Evolutionary conservation across 2,329 filamentous ascomycete species (phyloP).

Genomic region (Fusarium compactum): DNA sequence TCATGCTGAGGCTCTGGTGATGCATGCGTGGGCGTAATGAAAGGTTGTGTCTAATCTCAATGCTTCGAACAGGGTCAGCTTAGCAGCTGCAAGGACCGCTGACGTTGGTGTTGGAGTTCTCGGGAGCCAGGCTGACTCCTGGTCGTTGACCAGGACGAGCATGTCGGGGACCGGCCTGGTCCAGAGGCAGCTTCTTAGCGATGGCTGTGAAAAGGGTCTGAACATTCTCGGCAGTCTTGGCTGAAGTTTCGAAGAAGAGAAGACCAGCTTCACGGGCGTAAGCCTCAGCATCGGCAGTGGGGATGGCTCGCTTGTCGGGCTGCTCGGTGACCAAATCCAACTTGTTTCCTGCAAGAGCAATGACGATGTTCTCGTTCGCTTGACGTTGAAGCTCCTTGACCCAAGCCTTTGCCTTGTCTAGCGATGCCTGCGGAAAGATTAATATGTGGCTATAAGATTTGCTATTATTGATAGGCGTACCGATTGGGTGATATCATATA

Average conservation of each 20-base stretch:
- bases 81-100: conserved; percentile 70
- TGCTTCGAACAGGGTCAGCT: conserved; percentile 37
- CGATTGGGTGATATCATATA: conserved; percentile 99
- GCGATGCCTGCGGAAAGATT: conserved; percentile 74
- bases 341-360: conserved; percentile 97
- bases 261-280: conserved; percentile 94
- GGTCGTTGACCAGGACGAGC: conserved; percentile 74
- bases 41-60: conserved; percentile 37
- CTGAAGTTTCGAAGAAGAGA: conserved; percentile 98
- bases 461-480: conserved; percentile 66
- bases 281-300: conserved; percentile 89
- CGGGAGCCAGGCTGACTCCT: conserved; percentile 68
- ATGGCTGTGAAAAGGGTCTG: conserved; percentile 96
- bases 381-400: conserved; percentile 98
- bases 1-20: conserved; percentile 41
- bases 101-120: conserved; percentile 69
- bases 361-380: conserved; percentile 99
- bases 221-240: conserved; percentile 97
- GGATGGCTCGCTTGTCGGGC: conserved; percentile 94
- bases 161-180: conserved; percentile 93
- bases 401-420: conserved; percentile 99
- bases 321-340: conserved; percentile 94
- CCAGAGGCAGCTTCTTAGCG: conserved; percentile 95
- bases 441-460: conserved; percentile 13
- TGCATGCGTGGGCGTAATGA: conserved; percentile 39